Evolutionary conservation across 805 yeast species (phyloP).

Genomic region (Tetrapisispora taiwanensis): DNA sequence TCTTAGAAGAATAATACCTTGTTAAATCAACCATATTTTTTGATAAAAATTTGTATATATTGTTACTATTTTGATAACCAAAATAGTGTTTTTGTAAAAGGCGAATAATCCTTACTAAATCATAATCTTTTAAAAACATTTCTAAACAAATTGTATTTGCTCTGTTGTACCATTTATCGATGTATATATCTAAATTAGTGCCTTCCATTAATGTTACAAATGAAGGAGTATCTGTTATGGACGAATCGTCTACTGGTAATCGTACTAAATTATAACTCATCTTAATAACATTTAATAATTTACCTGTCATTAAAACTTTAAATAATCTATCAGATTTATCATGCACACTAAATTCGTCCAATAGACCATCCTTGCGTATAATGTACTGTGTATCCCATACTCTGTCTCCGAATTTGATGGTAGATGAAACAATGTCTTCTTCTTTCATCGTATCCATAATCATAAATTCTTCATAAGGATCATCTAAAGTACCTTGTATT

Average conservation of each 20-base stretch:
- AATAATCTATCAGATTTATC: slow-evolving; percentile 33
- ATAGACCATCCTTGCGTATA: slow-evolving; percentile 63
- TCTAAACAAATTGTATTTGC: slow-evolving; percentile 56
- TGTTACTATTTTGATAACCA: slow-evolving; percentile 21
- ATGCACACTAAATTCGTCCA: slow-evolving; percentile 47
- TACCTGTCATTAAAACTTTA: slow-evolving; percentile 74
- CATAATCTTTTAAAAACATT: slow-evolving; percentile 51
- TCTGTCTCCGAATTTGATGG: slow-evolving; percentile 37
- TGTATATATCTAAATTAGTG: slow-evolving; percentile 41
- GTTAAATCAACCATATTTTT: slow-evolving; percentile 20
- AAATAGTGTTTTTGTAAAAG: slow-evolving; percentile 50
- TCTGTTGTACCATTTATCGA: slow-evolving; percentile 51
- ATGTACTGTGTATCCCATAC: slow-evolving; percentile 71
- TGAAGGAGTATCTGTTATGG: slow-evolving; percentile 5
- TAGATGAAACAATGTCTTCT: slow-evolving; percentile 5
- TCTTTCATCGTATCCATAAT: slow-evolving; percentile 35
- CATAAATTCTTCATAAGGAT: slow-evolving; percentile 75
- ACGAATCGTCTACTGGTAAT: slow-evolving; percentile 22
- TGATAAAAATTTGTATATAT: slow-evolving; percentile 14
- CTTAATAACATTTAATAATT: slow-evolving; percentile 55
- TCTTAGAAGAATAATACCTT: slow-evolving; percentile 14
- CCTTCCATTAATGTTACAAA: slow-evolving; percentile 18
- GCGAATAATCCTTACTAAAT: slow-evolving; percentile 38
- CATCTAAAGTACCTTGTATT: slow-evolving; percentile 58
- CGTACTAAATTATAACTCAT: slow-evolving; percentile 21